These are phyloP conservation scores for Phytophthora citrophthora DNA, from an alignment of 352 stramenopile genomes.

Conservation along the genomic window DNA sequence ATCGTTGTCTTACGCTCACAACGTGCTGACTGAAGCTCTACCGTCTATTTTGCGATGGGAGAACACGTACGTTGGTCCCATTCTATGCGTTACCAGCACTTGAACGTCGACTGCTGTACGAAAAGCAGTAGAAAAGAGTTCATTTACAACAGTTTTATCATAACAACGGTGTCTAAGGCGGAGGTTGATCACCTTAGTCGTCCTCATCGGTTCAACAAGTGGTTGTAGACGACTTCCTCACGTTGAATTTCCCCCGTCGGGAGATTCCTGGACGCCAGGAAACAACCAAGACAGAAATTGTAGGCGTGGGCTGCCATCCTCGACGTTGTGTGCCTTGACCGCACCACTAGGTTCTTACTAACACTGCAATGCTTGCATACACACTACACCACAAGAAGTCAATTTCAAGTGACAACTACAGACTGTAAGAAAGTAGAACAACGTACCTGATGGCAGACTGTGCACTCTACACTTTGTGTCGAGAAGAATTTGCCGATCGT, in stretches of 20 bases:
- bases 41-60: constrained; percentile 52
- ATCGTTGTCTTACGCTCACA: constrained; percentile 39
- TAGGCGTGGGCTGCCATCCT: constrained; percentile 30
- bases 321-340: constrained; percentile 9
- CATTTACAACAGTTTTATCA: not conserved
- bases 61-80: constrained; percentile 41
- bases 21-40: constrained; percentile 42
- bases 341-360: constrained; percentile 32
- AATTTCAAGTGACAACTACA: not conserved
- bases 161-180: too few species aligned
- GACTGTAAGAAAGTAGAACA: not conserved
- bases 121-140: too few species aligned
- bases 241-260: constrained; percentile 35
- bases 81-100: constrained; percentile 29
- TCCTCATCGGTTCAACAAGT: not conserved
- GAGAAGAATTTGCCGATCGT: constrained; percentile 28
- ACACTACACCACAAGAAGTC: constrained; percentile 16
- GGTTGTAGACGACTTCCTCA: constrained; percentile 39
- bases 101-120: too few species aligned
- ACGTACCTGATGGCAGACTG: constrained; percentile 28
- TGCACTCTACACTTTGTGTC: constrained; percentile 20
- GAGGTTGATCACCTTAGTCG: not conserved
- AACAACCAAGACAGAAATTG: constrained; percentile 49
- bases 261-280: constrained; percentile 35
- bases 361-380: constrained; percentile 36